Conservation (phyloP, 345 rosid species). For the Balakata baccata region DNA sequence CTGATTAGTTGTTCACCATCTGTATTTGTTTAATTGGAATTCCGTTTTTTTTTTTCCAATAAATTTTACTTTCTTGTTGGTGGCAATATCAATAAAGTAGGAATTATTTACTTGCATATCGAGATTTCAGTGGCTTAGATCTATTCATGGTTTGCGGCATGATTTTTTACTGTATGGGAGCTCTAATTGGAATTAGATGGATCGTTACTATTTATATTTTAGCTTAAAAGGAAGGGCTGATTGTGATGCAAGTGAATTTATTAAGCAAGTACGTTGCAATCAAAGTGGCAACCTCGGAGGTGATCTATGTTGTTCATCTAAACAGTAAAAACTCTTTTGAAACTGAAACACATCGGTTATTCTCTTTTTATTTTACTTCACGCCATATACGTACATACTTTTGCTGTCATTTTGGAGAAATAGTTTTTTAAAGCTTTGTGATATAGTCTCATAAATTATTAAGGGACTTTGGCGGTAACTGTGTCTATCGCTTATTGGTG, state of each 20-base stretch:
- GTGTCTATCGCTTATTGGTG: background rate
- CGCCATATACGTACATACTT: background rate
- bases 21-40: background rate
- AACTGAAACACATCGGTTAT: background rate
- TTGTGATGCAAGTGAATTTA: background rate
- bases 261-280: background rate
- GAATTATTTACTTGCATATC: background rate
- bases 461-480: background rate
- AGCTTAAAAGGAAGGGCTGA: background rate
- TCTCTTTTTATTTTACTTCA: background rate
- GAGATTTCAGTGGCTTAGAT: background rate
- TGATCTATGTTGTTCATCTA: background rate
- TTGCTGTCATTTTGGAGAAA: background rate
- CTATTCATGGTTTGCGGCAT: background rate
- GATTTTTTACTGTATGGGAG: background rate
- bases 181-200: background rate
- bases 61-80: background rate
- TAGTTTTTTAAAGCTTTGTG: background rate
- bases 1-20: background rate
- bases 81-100: background rate
- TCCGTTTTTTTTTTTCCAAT: background rate
- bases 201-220: too few species aligned
- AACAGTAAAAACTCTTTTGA: background rate
- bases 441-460: background rate
- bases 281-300: background rate